These are phyloP conservation scores for Macrophomina phaseolina DNA, from an alignment of 2,329 filamentous ascomycete species.

Conservation along the genomic window DNA sequence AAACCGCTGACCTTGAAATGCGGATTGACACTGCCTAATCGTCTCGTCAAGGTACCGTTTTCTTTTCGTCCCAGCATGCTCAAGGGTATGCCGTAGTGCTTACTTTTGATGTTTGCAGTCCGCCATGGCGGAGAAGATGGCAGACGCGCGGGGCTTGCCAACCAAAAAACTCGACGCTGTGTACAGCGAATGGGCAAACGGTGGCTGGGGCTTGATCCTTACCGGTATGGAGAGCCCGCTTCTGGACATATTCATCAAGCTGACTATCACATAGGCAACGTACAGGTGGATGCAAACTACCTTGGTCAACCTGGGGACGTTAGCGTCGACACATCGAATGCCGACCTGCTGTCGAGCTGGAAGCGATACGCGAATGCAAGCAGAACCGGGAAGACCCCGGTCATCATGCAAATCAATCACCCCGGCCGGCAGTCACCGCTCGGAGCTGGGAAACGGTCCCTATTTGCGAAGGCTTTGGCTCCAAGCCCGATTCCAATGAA, in stretches of 20 bases:
- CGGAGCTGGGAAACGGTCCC: constrained; percentile 45
- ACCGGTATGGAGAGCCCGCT: constrained; percentile 52
- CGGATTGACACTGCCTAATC: constrained; percentile 42
- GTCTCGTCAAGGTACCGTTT: constrained; percentile 50
- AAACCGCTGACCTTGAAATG: constrained; percentile 35
- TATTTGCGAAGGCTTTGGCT: constrained; percentile 50
- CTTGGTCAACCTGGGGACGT: not conserved
- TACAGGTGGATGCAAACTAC: not conserved
- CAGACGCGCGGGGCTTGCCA: not conserved
- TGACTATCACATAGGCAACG: not conserved
- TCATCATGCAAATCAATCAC: constrained; percentile 56
- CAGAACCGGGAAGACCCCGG: constrained; percentile 43
- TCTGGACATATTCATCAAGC: constrained; percentile 33
- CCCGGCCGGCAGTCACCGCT: constrained; percentile 54
- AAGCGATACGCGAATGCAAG: constrained; percentile 38
- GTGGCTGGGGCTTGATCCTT: constrained; percentile 60
- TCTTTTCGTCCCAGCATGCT: constrained; percentile 37
- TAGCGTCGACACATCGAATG: not conserved
- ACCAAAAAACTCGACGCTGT: not conserved
- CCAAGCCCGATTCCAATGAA: constrained; percentile 53
- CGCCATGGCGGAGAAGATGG: not conserved
- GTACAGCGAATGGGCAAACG: constrained; percentile 47
- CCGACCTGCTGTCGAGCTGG: not conserved
- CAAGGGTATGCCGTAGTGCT: not conserved
- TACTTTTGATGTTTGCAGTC: not conserved